phyloP scores from a whole-genome alignment of 1,139 yeast species.

The Kodamaea suecica region DNA sequence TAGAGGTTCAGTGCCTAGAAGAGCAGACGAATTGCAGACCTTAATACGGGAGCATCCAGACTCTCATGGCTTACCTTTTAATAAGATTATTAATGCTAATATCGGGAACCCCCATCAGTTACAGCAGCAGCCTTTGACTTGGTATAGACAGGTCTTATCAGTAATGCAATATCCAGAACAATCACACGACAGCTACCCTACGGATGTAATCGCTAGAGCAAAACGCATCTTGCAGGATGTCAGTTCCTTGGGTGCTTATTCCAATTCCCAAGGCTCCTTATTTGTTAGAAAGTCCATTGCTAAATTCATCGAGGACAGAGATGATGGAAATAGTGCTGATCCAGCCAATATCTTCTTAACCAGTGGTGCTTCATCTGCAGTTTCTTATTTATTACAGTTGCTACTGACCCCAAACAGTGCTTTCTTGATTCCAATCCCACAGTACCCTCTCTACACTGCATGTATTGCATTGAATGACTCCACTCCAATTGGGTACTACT shows the following conservation, averaged over 20 bases:
- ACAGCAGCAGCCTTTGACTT: slow-evolving; percentile 91
- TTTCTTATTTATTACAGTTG: slow-evolving; percentile 67
- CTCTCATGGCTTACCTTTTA: slow-evolving; percentile 70
- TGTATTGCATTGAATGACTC: slow-evolving; percentile 80
- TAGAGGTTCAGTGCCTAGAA: slow-evolving; percentile 86
- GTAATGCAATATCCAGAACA: slow-evolving; percentile 77
- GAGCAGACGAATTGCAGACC: slow-evolving; percentile 78
- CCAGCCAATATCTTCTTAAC: slow-evolving; percentile 79
- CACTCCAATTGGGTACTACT: slow-evolving; percentile 77
- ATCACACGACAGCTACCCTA: slow-evolving; percentile 45
- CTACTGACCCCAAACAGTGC: slow-evolving; percentile 68
- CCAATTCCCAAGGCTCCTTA: slow-evolving; percentile 84
- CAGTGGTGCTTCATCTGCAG: slow-evolving; percentile 93
- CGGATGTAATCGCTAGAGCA: slow-evolving; percentile 76
- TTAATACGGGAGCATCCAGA: slow-evolving; percentile 45
- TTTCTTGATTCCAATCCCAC: slow-evolving; percentile 93
- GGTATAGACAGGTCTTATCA: slow-evolving; percentile 87
- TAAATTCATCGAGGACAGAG: slow-evolving; percentile 69
- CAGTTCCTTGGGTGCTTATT: slow-evolving; percentile 91
- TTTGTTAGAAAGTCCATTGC: slow-evolving; percentile 76
- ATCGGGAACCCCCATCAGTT: slow-evolving; percentile 98
- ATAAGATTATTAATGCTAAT: slow-evolving; percentile 77
- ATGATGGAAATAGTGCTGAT: slow-evolving; percentile 57
- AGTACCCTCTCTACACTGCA: slow-evolving; percentile 95
- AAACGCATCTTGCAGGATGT: slow-evolving; percentile 52